Conservation (phyloP, 23 red algal species). For the Cyanidium caldarium region DNA sequence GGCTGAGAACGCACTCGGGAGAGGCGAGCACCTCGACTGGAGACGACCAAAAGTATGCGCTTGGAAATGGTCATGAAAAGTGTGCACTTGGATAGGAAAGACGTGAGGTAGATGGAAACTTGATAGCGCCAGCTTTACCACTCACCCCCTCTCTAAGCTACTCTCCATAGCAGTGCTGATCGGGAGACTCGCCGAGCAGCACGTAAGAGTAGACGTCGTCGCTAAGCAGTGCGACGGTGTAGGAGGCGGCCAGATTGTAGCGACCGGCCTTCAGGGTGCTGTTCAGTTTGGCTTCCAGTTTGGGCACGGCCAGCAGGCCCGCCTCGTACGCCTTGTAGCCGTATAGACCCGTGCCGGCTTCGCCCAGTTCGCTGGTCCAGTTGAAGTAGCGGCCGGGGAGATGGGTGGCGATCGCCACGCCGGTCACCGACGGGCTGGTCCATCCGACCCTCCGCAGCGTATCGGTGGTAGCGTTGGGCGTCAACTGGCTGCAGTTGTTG, state of each 20-base stretch:
- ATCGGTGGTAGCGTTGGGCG: not conserved
- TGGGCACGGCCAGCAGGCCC: not conserved
- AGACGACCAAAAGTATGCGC: no score
- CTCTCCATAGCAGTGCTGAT: not conserved
- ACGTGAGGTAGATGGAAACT: no score
- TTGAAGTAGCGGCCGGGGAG: slow-evolving; percentile 5
- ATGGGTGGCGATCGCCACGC: not conserved
- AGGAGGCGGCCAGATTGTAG: not conserved
- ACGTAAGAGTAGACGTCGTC: slow-evolving; percentile 2
- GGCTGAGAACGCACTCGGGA: no score
- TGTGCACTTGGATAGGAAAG: no score
- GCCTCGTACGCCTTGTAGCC: not conserved
- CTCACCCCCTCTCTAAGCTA: no score
- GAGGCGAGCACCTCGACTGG: no score
- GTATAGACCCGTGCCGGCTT: not conserved
- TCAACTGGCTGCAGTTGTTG: not conserved
- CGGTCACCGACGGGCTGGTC: not conserved
- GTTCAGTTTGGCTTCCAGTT: not conserved
- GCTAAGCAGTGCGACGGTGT: not conserved
- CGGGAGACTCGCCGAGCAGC: not conserved
- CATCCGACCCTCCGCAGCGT: not conserved
- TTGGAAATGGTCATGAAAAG: no score
- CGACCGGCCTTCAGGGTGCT: not conserved
- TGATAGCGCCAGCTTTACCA: no score
- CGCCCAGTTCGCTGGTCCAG: not conserved